Evolutionary conservation across 257 asterid species (phyloP), one percentile per base, ranked within the genome.

Genomic region (Penstemon barbatus): DNA sequence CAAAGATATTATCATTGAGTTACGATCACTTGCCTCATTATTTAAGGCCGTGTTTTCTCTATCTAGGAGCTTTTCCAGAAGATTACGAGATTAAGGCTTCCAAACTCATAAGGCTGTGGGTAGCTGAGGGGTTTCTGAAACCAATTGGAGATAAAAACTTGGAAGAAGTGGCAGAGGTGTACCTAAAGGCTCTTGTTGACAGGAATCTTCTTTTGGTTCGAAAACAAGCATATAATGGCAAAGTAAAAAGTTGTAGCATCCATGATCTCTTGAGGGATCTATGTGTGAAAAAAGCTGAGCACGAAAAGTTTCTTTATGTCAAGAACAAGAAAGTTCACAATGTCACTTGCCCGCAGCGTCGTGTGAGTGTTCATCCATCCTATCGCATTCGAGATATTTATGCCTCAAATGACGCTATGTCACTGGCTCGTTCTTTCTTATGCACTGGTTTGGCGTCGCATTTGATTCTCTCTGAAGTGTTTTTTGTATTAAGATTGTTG

Each of bases 261-360:
- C 79, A 75, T 70, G 75, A 75, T 64, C 63, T 75, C 13, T 5
- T 75, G 62, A 56, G 75, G 52, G 80, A 70, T 12, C 45, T 75
- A 50, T 75, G 72, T 13, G 12, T 75, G 39, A 65, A 10, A 15
- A 45, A 69, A 74, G 71, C 71, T 61, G 25, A 5, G n/a, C 12
- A 63, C 5, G 79, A 68, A 48, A 69, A 46, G 39, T 74, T 74
- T 63, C 13, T 63, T 1, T 13, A 57, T 19, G 39, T 57, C 63
- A 19, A 19, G 25, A 19, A 57, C 74, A 52, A 3, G 57, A 68
- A 45, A 42, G 64, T 9, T 33, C 37, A 11, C 59, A 44, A 53
- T 19, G 25, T 19, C 25, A 19, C 50, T 18, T 42, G 39, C 52
- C 18, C 39, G 6, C 54, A 7, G 62, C 41, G 25, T 19, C 25